Percentiles rank a stretch among this genome's conserved stretches.
Evolutionary conservation across 225 moss, liverwort and hornwort genomes (phyloP).

Genomic region (Physcomitrium patens): DNA sequence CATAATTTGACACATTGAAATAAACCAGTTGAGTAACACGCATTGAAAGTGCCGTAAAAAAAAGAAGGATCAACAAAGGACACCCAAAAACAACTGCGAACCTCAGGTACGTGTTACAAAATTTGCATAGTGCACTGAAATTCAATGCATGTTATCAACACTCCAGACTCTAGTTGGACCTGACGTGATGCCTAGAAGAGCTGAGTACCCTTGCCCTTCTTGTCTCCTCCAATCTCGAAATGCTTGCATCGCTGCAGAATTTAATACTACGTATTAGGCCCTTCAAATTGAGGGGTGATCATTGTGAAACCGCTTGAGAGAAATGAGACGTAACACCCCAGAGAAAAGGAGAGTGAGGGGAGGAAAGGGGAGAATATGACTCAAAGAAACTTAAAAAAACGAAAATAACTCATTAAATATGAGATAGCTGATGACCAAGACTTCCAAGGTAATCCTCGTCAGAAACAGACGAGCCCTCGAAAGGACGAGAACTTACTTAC

Average conservation of each 20-base stretch:
- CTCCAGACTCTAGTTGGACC: slow-evolving; percentile 4
- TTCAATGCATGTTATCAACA: slow-evolving; percentile 11
- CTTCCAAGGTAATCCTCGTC: neutral
- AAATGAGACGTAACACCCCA: neutral
- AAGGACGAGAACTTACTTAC: slow-evolving; percentile 20
- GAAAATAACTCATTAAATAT: neutral
- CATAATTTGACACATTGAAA: no score
- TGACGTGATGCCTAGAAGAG: slow-evolving; percentile 59
- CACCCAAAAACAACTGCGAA: slow-evolving; percentile 22
- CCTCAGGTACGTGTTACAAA: slow-evolving; percentile 28
- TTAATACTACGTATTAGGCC: neutral
- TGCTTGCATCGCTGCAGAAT: slow-evolving; percentile 89
- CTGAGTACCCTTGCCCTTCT: slow-evolving; percentile 94
- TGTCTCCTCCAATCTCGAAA: slow-evolving; percentile 94
- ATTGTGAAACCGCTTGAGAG: neutral
- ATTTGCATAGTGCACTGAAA: slow-evolving; percentile 27
- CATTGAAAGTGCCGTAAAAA: neutral
- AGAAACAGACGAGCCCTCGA: neutral
- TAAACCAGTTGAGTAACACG: neutral
- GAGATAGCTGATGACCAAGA: neutral
- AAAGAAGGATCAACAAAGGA: neutral
- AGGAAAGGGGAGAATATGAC: no score
- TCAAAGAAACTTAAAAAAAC: no score
- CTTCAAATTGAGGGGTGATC: neutral
- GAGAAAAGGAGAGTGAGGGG: neutral